These are phyloP conservation scores for Crithidia thermophila DNA, from an alignment of 208 protist species.

Conservation along the genomic window DNA sequence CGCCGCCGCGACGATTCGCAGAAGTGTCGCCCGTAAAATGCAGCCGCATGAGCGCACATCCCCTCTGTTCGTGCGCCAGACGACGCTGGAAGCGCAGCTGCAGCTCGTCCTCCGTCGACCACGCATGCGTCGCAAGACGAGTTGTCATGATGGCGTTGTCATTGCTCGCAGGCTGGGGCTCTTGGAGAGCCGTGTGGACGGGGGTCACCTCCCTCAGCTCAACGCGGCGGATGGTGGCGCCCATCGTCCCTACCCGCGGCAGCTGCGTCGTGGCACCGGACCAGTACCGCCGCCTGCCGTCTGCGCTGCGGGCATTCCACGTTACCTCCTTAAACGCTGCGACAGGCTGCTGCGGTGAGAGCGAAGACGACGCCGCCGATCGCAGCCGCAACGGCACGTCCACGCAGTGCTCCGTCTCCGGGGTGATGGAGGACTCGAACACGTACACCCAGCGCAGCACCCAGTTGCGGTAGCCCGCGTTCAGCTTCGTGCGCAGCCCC, in stretches of 20 bases:
- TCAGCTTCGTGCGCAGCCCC: not conserved
- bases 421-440: conserved; percentile 21
- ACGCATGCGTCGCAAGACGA: conserved; percentile 13
- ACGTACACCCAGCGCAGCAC: conserved; percentile 31
- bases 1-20: not conserved
- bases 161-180: not conserved
- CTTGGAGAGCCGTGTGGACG: not conserved
- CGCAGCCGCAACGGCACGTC: conserved; percentile 26
- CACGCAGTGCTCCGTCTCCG: conserved; percentile 22
- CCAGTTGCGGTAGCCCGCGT: conserved; percentile 1
- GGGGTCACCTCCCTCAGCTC: conserved; percentile 32
- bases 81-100: conserved; percentile 6
- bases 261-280: conserved; percentile 30
- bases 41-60: conserved; percentile 20
- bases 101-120: conserved; percentile 22
- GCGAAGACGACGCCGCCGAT: not conserved
- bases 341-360: not conserved
- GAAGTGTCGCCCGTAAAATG: conserved; percentile 1
- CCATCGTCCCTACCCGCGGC: conserved; percentile 30
- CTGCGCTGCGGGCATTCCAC: not conserved
- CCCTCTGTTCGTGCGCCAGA: conserved; percentile 5
- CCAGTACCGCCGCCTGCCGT: conserved; percentile 14
- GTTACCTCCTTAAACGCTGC: too few relatives aligned
- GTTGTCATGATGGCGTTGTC: conserved; percentile 7
- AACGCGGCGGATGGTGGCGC: conserved; percentile 28